Evolutionary conservation across 495 filamentous ascomycete genomes (phyloP).

Genomic region (Cudoniella acicularis): DNA sequence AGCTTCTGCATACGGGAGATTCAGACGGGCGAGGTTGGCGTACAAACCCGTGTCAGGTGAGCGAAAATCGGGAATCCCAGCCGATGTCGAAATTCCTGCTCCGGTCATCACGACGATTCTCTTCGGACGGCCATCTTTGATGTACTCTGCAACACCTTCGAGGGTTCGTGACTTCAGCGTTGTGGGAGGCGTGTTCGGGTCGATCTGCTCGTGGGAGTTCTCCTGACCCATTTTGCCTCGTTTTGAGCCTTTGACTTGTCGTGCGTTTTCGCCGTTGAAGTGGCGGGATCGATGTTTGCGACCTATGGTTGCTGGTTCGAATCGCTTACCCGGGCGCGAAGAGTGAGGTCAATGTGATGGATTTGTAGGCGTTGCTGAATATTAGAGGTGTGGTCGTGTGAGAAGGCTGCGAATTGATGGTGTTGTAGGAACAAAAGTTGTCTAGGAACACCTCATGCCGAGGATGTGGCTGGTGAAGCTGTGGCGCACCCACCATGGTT

Average conservation of each 20-base stretch:
- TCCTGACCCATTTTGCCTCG: constrained; percentile 64
- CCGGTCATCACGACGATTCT: constrained; percentile 78
- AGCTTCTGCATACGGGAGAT: constrained; percentile 74
- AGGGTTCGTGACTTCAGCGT: constrained; percentile 66
- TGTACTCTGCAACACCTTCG: constrained; percentile 68
- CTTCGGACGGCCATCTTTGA: constrained; percentile 61
- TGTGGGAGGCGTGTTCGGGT: constrained; percentile 58
- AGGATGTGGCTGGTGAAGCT: not conserved
- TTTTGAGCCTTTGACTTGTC: constrained; percentile 1
- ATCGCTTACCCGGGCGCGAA: too few species aligned
- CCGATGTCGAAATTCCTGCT: constrained; percentile 58
- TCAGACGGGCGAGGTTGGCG: constrained; percentile 77
- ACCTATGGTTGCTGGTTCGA: constrained; percentile 19
- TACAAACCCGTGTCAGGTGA: constrained; percentile 74
- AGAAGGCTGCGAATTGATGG: not conserved
- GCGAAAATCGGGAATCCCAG: constrained; percentile 71
- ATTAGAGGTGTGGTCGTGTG: too few species aligned
- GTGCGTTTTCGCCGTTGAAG: not conserved
- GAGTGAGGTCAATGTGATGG: not conserved
- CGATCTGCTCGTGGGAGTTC: constrained; percentile 51
- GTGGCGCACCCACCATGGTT: too few species aligned
- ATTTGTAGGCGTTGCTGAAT: not conserved
- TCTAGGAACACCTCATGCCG: not conserved
- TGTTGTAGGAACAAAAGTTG: not conserved
- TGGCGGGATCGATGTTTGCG: constrained; percentile 20